A percentile compares a stretch with the other conserved stretches of the same genome.
Evolutionary conservation across 2,329 filamentous ascomycete species (phyloP).

Genomic region (Stachybotrys elegans): DNA sequence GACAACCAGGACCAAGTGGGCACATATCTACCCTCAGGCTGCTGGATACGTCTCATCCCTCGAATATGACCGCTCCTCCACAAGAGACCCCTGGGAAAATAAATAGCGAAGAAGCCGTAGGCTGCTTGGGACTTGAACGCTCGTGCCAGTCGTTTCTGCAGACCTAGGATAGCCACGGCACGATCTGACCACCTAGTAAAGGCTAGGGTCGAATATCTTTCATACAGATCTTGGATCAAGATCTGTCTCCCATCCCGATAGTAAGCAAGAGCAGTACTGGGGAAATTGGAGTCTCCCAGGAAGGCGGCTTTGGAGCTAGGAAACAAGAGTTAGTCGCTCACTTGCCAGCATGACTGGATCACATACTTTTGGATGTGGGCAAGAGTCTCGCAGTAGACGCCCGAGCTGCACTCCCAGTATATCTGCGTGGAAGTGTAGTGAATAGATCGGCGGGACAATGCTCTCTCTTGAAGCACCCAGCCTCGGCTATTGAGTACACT

Average conservation of each 20-base stretch:
- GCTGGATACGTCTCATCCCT: neutral
- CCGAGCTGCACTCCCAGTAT: neutral
- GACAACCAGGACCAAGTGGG: slow-evolving; percentile 27
- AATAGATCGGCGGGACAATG: neutral
- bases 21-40: slow-evolving; percentile 6
- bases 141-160: neutral
- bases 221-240: neutral
- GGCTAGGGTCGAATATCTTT: neutral
- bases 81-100: neutral
- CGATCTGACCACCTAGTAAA: neutral
- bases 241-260: neutral
- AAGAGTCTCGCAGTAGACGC: neutral
- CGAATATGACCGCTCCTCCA: neutral
- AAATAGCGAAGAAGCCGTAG: neutral
- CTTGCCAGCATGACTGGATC: no score
- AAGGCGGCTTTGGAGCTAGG: neutral
- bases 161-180: neutral
- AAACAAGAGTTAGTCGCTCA: no score
- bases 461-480: slow-evolving; percentile 33
- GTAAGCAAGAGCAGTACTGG: neutral
- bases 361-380: neutral
- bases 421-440: neutral
- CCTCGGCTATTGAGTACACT: slow-evolving; percentile 25
- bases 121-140: neutral
- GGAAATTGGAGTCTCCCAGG: neutral